Conservation (phyloP, 2,329 filamentous ascomycete genomes). For the Fusarium poae region DNA sequence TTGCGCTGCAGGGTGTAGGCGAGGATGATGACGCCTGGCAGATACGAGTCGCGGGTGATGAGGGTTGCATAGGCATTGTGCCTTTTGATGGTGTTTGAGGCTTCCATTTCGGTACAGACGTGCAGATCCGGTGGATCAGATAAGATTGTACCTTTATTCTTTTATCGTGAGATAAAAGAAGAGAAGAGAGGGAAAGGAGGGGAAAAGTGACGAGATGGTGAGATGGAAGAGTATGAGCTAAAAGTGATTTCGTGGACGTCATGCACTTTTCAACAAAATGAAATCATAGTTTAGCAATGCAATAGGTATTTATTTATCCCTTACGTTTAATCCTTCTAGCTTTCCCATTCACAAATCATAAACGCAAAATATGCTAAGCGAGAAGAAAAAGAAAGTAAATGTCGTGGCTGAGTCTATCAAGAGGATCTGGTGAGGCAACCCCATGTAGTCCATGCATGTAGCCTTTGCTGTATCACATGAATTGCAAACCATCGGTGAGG, state of each 20-base stretch:
- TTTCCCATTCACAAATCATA: neutral
- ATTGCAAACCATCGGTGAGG: neutral
- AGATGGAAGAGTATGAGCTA: neutral
- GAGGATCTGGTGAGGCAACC: neutral
- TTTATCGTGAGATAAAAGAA: neutral
- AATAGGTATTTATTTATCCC: slow-evolving; percentile 10
- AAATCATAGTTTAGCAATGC: slow-evolving; percentile 5
- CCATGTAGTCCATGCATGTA: neutral
- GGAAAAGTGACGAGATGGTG: neutral
- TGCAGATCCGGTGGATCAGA: slow-evolving; percentile 11
- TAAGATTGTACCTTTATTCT: neutral
- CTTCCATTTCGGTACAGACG: slow-evolving; percentile 12
- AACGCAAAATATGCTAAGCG: neutral
- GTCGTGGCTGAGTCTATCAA: neutral
- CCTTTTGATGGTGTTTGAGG: neutral
- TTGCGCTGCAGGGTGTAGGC: slow-evolving; percentile 39
- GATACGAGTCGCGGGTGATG: slow-evolving; percentile 42
- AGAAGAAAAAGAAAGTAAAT: neutral
- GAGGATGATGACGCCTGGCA: slow-evolving; percentile 41
- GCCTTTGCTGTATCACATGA: neutral
- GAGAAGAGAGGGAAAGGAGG: neutral
- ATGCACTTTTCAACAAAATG: slow-evolving; percentile 1
- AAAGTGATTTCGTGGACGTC: slow-evolving; percentile 22
- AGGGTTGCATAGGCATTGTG: slow-evolving; percentile 44
- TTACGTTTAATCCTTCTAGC: neutral